These are phyloP conservation scores for Kurtzmaniella quercitrusa DNA, from an alignment of 1,139 yeast species.

Conservation along the genomic window DNA sequence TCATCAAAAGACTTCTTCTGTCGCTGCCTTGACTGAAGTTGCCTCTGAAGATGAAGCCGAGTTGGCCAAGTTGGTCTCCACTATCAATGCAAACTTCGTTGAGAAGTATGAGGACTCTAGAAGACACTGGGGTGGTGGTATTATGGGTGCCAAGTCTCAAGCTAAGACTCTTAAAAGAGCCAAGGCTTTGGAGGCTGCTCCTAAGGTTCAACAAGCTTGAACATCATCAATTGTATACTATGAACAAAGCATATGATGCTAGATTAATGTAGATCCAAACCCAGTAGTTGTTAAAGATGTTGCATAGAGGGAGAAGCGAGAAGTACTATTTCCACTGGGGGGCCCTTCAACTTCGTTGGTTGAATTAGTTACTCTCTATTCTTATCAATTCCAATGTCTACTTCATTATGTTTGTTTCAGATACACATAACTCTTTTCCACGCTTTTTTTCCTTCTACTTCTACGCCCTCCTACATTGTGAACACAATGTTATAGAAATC, in stretches of 20 bases:
- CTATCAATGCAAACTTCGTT: constrained; percentile 86
- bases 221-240: neutral
- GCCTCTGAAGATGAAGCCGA: constrained; percentile 91
- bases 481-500: too few species aligned
- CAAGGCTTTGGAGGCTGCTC: constrained; percentile 31
- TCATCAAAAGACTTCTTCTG: constrained; percentile 95
- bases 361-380: too few species aligned
- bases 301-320: too few species aligned
- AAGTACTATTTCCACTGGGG: too few species aligned
- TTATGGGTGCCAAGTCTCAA: constrained; percentile 89
- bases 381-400: too few species aligned
- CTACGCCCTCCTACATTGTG: too few species aligned
- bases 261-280: neutral
- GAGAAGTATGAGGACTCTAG: constrained; percentile 93
- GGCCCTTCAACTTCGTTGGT: too few species aligned
- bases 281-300: too few species aligned
- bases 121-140: constrained; percentile 99
- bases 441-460: too few species aligned
- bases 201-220: neutral
- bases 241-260: neutral
- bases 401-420: too few species aligned
- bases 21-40: constrained; percentile 95
- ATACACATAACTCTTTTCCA: too few species aligned
- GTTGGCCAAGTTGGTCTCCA: constrained; percentile 84
- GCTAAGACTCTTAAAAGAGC: constrained; percentile 56